Evolutionary conservation across 306 rosid species (phyloP).

Genomic region (Begonia loranthoides): DNA sequence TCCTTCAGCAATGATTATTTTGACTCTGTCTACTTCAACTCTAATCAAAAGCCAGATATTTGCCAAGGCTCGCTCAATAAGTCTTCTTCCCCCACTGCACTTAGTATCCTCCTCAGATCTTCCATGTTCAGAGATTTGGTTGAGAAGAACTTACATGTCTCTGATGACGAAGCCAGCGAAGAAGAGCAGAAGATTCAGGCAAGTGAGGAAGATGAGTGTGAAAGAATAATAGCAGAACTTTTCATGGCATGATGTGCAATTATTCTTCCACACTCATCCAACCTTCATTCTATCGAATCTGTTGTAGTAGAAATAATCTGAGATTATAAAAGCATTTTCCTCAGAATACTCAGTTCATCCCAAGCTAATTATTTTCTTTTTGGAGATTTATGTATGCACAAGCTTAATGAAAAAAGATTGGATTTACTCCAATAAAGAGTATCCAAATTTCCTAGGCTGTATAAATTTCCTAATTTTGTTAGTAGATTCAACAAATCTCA

Average conservation of each 20-base stretch:
- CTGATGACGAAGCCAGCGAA: constrained; percentile 32
- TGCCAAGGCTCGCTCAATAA: constrained; percentile 18
- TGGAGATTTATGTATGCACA: no score
- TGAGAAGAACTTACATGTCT: constrained; percentile 35
- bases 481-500: no score
- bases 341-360: constrained; percentile 13
- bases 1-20: no score
- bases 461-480: no score
- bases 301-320: no score
- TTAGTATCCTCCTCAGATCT: constrained; percentile 57
- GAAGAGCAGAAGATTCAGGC: no score
- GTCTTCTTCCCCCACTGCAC: constrained; percentile 45
- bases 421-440: no score
- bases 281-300: no score
- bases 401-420: no score
- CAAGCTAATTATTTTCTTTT: constrained; percentile 13
- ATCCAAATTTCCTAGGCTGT: no score
- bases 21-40: no score
- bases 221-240: neutral
- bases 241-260: constrained; percentile 14
- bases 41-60: constrained; percentile 20
- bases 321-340: no score
- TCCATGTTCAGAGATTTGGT: constrained; percentile 55
- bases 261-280: constrained; percentile 8
- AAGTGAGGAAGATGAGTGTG: constrained; percentile 1